Conservation (phyloP, 23 red algal species). For the Gracilaria vermiculophylla region DNA sequence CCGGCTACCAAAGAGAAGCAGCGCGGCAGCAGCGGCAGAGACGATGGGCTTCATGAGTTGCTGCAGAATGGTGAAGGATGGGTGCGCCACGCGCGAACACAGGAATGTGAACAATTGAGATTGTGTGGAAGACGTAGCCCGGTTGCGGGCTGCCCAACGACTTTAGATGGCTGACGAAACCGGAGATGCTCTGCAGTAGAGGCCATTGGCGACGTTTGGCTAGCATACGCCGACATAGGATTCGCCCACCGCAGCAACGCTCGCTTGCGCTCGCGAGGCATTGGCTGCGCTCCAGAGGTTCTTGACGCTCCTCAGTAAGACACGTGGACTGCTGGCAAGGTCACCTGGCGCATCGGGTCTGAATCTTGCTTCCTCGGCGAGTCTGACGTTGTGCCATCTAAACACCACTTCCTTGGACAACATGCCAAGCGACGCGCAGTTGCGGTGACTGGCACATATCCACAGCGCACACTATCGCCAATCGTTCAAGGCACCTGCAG, state of each 20-base stretch:
- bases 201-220: no score
- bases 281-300: neutral
- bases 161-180: no score
- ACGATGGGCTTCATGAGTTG: slow-evolving; percentile 60
- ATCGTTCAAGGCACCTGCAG: no score
- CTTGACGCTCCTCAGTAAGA: neutral
- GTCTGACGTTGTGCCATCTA: no score
- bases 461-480: no score
- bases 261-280: no score
- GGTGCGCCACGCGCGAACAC: neutral
- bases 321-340: neutral
- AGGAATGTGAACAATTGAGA: neutral
- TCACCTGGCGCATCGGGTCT: neutral
- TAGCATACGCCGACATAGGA: no score
- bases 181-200: no score
- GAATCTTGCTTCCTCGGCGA: neutral
- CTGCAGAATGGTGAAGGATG: neutral
- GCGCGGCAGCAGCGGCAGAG: slow-evolving; percentile 65
- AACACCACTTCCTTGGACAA: neutral
- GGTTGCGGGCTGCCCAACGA: no score
- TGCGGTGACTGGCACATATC: no score
- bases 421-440: no score
- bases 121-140: neutral
- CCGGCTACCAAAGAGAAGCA: slow-evolving; percentile 46
- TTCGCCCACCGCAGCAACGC: neutral